Base-by-base conservation (phyloP, 2,329 filamentous ascomycete genomes). In the Aspergillus brunneoviolaceus region DNA sequence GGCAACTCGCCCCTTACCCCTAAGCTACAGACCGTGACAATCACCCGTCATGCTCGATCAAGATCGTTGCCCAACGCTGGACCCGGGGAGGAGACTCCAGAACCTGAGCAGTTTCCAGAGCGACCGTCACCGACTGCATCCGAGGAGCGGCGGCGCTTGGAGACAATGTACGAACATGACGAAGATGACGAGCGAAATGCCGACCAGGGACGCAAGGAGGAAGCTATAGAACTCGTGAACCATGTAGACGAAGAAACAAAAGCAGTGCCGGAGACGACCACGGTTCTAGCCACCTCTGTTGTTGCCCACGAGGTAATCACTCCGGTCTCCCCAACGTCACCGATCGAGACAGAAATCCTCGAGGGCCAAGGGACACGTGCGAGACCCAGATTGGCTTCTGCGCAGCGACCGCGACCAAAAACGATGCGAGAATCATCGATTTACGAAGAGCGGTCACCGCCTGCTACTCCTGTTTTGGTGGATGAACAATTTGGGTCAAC, bases 11-110 rank as follows among this genome's bases (percentile, higher is more conserved):
- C 73, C 4, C 51, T 66, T 45, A 67, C 67, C 25, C 67, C 68
- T 2, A 63, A 56, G n/a, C 60, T 71, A 19, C 69, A 65, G 42
- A 67, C 64, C 45, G 56, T 70, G 4, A 68, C 68, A 55, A 50
- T 63, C 10, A 60, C 66, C 60, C 72, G 67, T 58, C 74, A 76
- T 69, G 60, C 57, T 33, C 80, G 84, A 29, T 80, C 83, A 2
- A 79, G 75, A 58, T 85, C 84, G 3, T 66, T 85, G 49, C 84
- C 84, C 1, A 78, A 76, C 21, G 74, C 75, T 4, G 65, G 72
- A 3, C 63, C 67, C 14, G 70, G 68, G 4, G 68, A 52, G 23
- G 63, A 58, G 3, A 25, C 64, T 2, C 47, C 61, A 16, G 57
- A 64, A 25, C 51, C 45, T 6, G 66, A 69, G n/a, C 61, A 57